phyloP scores from a whole-genome alignment of 306 rosid species.

The Rosa lucieae region DNA sequence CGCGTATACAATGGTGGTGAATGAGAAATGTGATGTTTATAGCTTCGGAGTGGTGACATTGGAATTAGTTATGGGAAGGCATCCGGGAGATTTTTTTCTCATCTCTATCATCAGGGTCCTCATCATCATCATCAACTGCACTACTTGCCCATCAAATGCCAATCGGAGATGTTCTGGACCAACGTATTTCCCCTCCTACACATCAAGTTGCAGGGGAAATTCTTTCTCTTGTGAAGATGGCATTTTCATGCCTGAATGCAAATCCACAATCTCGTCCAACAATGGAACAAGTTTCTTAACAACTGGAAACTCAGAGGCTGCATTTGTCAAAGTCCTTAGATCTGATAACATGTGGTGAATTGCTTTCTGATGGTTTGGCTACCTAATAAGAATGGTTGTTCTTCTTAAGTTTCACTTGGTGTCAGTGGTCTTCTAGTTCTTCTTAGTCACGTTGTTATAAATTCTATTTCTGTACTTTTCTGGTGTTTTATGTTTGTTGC shows the following conservation, averaged over 20 bases:
- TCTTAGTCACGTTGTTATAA: neutral
- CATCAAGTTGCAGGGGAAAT: slow-evolving; percentile 1
- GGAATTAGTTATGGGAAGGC: slow-evolving; percentile 11
- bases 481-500: no score
- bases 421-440: no score
- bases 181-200: neutral
- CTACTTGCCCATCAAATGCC: neutral
- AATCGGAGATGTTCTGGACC: neutral
- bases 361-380: neutral
- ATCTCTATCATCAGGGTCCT: neutral
- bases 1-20: slow-evolving; percentile 10
- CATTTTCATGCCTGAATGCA: neutral
- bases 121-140: neutral
- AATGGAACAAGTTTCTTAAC: slow-evolving; percentile 11
- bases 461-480: no score
- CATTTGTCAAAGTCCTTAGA: neutral
- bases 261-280: neutral
- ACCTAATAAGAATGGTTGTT: neutral
- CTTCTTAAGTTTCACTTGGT: neutral
- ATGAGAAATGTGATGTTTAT: slow-evolving; percentile 1
- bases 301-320: neutral
- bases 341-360: neutral
- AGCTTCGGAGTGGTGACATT: slow-evolving; percentile 21
- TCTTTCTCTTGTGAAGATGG: neutral
- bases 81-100: slow-evolving; percentile 7